phyloP scores from a whole-genome alignment of 148 eudicot genomes.

The Linanthus parryae region DNA sequence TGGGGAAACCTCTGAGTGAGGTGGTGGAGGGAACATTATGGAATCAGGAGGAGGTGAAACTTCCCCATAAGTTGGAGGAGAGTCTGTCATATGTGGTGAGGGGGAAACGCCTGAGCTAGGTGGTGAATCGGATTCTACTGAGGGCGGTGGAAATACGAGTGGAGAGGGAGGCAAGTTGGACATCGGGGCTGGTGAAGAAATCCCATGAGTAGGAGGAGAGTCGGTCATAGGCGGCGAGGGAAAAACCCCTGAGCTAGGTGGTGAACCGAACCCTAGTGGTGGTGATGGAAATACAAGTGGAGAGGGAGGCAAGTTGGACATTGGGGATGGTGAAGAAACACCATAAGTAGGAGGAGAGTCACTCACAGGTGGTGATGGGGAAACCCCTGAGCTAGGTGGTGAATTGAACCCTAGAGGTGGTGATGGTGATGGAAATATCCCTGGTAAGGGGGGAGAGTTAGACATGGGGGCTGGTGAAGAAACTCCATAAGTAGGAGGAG shows the following conservation, averaged over 20 bases:
- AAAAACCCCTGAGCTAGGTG: too few relatives aligned
- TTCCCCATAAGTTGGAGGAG: slow-evolving; percentile 3
- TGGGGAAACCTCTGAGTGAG: background rate
- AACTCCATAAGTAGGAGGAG: background rate
- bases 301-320: background rate
- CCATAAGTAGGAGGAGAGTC: too few relatives aligned
- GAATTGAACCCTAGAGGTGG: background rate
- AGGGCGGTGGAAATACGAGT: background rate
- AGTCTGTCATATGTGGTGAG: background rate
- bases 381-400: too few relatives aligned
- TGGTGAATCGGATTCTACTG: too few relatives aligned
- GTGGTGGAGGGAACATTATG: slow-evolving; percentile 5
- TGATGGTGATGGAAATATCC: background rate
- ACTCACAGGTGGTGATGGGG: too few relatives aligned
- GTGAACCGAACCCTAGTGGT: background rate
- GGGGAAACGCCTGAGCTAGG: too few relatives aligned
- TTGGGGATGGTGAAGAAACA: too few relatives aligned
- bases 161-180: slow-evolving; percentile 5
- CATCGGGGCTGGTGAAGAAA: background rate
- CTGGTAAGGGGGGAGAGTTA: background rate
- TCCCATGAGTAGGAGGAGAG: too few relatives aligned
- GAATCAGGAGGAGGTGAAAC: background rate
- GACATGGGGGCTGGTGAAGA: background rate
- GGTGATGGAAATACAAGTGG: background rate
- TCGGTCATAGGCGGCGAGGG: too few relatives aligned